These are phyloP conservation scores for Naematelia aurantialba DNA, from an alignment of 768 basidiomycete species.

Conservation along the genomic window DNA sequence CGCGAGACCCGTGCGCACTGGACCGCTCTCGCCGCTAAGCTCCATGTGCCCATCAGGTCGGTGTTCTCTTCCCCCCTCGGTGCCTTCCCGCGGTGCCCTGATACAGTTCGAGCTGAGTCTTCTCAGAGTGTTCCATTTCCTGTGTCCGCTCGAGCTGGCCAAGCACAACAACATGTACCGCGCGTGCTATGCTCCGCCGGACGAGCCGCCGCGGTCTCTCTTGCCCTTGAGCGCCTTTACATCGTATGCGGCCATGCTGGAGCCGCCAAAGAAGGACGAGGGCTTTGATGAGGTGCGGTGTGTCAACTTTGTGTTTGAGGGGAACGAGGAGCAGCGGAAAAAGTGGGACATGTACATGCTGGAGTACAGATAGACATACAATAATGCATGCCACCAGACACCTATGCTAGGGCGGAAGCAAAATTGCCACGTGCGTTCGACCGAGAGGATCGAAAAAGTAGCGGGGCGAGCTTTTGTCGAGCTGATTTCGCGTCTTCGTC, in stretches of 20 bases:
- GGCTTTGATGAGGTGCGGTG: constrained; percentile 72
- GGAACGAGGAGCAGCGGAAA: constrained; percentile 64
- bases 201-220: constrained; percentile 28
- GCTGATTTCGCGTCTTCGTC: too few species aligned
- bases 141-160: constrained; percentile 71
- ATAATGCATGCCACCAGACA: background rate
- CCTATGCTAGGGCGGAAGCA: background rate
- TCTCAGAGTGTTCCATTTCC: constrained; percentile 68
- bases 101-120: constrained; percentile 3
- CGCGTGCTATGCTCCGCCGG: constrained; percentile 54
- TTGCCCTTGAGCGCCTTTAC: constrained; percentile 45
- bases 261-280: constrained; percentile 65
- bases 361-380: constrained; percentile 9
- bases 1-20: constrained; percentile 65
- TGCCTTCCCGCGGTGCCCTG: constrained; percentile 4
- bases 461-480: too few species aligned
- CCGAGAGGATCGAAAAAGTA: too few species aligned
- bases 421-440: background rate
- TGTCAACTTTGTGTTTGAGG: constrained; percentile 77
- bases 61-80: background rate
- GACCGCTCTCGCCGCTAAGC: constrained; percentile 62
- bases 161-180: constrained; percentile 94
- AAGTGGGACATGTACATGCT: constrained; percentile 79
- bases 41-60: constrained; percentile 59
- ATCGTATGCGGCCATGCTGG: constrained; percentile 45